Evolutionary conservation across 2,329 filamentous ascomycete genomes (phyloP), one percentile per base, ranked within the genome.

Genomic region (Pestalotiopsis sp.): DNA sequence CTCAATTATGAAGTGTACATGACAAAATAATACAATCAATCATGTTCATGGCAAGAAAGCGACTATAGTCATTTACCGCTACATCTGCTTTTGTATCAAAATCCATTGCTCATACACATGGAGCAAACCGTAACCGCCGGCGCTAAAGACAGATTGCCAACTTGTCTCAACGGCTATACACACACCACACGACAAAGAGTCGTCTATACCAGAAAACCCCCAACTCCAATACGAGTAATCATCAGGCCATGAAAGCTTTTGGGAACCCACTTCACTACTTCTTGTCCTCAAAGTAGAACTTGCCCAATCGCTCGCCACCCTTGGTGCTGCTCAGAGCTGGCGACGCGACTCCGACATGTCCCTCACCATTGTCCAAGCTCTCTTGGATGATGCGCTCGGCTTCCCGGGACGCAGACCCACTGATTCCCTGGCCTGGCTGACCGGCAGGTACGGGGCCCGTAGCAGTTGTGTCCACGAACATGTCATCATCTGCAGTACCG

Each of bases 401-500:
- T 71, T 92, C 89, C 45, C 81, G 81, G 45, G 77, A 71, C 58
- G 75, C 78, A 59, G 73, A 70, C 57, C 74, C 73, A 69, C 81
- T 79, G 25, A 72, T 74, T 20, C 73, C 75, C 68, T 78, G 81
- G n/a, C 78, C 75, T 41, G 76, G 76, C 62, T 72, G 73, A 7
- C 12, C 5, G 70, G 84, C 80, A 17, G 87, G 83, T 1, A 89
- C 82, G 1, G 89, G 88, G 0, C 88, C 86, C 25, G 86, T 82
- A 65, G 86, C 86, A 1, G 90, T 91, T 2, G 90, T 92, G 78
- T 93, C 91, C 27, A 92, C 84, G 71, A 91, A 89, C 11, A 81
- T 78, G 65, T 86, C 84, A 70, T 89, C 86, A 56, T 85, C 83
- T 1, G 74, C 65, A 3, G 73, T 75, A 7, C 76, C 74, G 4